Evolutionary conservation across 2,329 filamentous ascomycete genomes (phyloP).

Genomic region (Dactylellina haptotyla): DNA sequence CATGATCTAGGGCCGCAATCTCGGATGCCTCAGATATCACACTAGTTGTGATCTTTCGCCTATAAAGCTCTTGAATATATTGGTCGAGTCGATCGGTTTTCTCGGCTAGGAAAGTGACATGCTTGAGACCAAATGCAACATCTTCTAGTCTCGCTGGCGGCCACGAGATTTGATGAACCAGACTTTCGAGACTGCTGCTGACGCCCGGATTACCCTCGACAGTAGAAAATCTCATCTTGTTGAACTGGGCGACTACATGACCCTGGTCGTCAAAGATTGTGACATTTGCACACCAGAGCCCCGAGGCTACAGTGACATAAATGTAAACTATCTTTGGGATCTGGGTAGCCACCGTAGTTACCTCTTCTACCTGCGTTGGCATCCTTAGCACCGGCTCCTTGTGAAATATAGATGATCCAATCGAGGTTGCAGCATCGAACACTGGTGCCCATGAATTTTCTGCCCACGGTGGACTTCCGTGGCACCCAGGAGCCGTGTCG

Average conservation of each 20-base stretch:
- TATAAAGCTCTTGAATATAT: constrained; percentile 53
- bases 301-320: neutral
- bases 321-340: constrained; percentile 58
- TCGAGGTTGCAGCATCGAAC: constrained; percentile 63
- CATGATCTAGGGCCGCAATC: neutral
- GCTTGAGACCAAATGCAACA: constrained; percentile 57
- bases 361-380: constrained; percentile 59
- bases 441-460: constrained; percentile 61
- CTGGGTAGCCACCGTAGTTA: constrained; percentile 56
- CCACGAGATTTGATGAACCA: constrained; percentile 62
- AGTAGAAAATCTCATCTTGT: constrained; percentile 62
- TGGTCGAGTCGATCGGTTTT: constrained; percentile 54
- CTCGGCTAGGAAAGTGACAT: constrained; percentile 58
- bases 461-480: constrained; percentile 59
- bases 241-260: constrained; percentile 59
- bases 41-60: neutral
- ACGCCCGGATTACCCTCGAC: constrained; percentile 60
- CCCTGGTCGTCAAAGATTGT: constrained; percentile 55
- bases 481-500: constrained; percentile 48
- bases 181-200: constrained; percentile 58
- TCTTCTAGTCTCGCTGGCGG: constrained; percentile 60
- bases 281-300: neutral
- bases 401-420: constrained; percentile 63
- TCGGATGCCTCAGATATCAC: neutral
- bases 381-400: constrained; percentile 61